Base-by-base conservation (phyloP, 345 rosid species). In the Eucalyptus guilfoylei region DNA sequence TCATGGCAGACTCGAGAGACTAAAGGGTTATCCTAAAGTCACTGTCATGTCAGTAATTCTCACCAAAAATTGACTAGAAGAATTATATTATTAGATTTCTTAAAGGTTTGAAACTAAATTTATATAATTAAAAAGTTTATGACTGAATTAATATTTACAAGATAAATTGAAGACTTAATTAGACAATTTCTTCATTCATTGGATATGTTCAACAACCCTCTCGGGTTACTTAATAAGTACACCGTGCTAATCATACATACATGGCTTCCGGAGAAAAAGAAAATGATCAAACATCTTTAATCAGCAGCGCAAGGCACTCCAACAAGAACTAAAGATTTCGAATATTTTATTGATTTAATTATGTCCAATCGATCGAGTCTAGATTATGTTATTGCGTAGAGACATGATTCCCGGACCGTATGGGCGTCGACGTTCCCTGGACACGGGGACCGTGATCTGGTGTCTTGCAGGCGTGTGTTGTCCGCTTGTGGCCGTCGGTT, bases 51-150 rank as follows among this genome's bases (percentile, higher is more conserved):
- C 13, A 10, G 6, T 5, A 10, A 55, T 55, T 55, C 24, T 24
- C 28, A 5, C 6, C 5, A 13, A 10, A 26, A 24, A 9, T 11
- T 55, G 30, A 0, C 2, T 6, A 5, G 28, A 9, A 24, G 6
- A 3, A 24, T 1, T 26, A 55, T 5, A 10, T 24, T 24, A 30
- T 23, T 23, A 55, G 9, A 9, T 10, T 5, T 2, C 13, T 10
- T 23, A 55, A 23, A 52, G 7, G 23, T 19, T 6, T 2, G 4
- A 16, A 21, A 23, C 12, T 21, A 55, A 9, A 23, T 23, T 55
- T 11, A 26, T 8, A 55, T 23, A 55, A 55, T 11, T 55, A 10
- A 60, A 26, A 60, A 28, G 5, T 26, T 60, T 5, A 58, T 4
- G 4, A 1, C 7, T 28, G 2, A 19, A 52, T 52, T 52, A 24